phyloP scores from a whole-genome alignment of 345 rosid species.

The Dovyalis caffra region DNA sequence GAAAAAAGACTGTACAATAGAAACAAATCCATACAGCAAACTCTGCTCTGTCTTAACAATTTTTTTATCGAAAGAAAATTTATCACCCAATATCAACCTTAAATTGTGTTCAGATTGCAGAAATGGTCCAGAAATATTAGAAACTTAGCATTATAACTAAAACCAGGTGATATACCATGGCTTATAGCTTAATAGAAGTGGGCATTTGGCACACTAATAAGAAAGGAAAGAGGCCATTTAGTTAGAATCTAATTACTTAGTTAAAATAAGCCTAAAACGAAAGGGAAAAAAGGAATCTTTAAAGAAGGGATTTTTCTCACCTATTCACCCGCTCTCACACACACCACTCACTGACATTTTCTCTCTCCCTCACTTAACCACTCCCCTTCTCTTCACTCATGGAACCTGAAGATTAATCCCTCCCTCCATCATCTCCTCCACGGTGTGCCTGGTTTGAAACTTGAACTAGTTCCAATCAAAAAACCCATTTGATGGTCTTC shows the following conservation, averaged over 20 bases:
- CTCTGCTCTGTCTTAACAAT: neutral
- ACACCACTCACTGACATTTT: neutral
- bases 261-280: neutral
- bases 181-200: neutral
- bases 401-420: neutral
- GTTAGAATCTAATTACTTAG: neutral
- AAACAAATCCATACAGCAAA: neutral
- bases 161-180: neutral
- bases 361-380: neutral
- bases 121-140: no score
- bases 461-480: neutral
- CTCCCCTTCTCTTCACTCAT: neutral
- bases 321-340: neutral
- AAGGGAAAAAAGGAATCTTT: neutral
- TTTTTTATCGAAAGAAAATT: neutral
- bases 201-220: neutral
- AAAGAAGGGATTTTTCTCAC: neutral
- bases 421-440: neutral
- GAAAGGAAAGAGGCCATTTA: neutral
- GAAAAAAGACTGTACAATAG: neutral
- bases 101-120: neutral
- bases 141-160: neutral
- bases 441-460: neutral
- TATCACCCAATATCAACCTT: neutral
- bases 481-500: neutral